A percentile compares a stretch with the other conserved stretches of the same genome.
Conservation (phyloP, 345 rosid species). For the Stellera chamaejasme region DNA sequence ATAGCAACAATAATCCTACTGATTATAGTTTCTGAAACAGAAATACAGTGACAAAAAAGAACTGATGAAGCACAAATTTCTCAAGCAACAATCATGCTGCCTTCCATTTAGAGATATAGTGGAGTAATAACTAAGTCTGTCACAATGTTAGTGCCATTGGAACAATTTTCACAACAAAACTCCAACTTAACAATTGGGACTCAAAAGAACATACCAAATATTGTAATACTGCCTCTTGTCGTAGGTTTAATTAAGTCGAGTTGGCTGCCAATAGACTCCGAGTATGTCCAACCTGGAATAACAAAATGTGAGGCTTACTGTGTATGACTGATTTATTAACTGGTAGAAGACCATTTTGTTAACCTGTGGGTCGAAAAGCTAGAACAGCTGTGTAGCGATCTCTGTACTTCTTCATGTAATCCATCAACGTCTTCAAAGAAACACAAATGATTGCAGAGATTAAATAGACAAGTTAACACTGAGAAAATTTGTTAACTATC, state of each 20-base stretch:
- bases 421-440: conserved; percentile 32
- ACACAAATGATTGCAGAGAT: background rate
- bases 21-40: no score
- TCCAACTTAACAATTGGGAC: background rate
- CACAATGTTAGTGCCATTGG: no score
- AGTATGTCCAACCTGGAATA: conserved; percentile 69
- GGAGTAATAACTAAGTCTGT: no score
- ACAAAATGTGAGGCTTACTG: background rate
- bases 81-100: no score
- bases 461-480: no score
- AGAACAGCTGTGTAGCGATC: conserved; percentile 45
- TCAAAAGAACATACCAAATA: conserved; percentile 48
- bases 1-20: no score
- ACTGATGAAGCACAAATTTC: no score
- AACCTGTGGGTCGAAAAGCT: conserved; percentile 82
- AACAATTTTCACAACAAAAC: no score
- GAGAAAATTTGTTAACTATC: background rate
- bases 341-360: background rate
- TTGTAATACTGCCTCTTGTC: conserved; percentile 48
- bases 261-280: conserved; percentile 45
- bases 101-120: no score
- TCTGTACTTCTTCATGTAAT: conserved; percentile 38
- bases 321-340: background rate
- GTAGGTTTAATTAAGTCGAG: conserved; percentile 58
- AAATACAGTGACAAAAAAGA: no score